Evolutionary conservation across 106 monocot species (phyloP), one percentile per base, ranked within the genome.

Genomic region (Platanthera zijinensis): DNA sequence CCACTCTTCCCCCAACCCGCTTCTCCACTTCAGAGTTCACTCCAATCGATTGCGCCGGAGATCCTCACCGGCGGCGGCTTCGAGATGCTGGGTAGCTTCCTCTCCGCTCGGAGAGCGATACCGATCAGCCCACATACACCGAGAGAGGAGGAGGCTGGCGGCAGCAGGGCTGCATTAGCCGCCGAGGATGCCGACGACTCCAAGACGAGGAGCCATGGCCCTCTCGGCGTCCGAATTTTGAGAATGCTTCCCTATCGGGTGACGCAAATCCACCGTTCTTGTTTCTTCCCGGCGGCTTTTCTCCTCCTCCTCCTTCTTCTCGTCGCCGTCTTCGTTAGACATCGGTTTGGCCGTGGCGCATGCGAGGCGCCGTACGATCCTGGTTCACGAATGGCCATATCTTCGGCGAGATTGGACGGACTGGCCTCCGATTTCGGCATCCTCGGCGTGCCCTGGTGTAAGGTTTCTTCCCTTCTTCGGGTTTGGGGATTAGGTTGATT

Each of bases 381-480:
- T 13, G 62, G 82, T 17, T 51, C 56, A 11, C 78, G 92, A 13
- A 63, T 83, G 56, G 77, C 70, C 51, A 70, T 86, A 48, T 79
- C 84, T 50, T 78, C 76, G 8, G 74, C 52, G 46, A 52, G 77
- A 54, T 59, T 85, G 52, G 95, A 88, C 3, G 95, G 90, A 2
- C 66, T 92, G 12, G 89, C 89, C 32, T 97, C 93, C 48, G 93
- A 94, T 57, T 97, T 94, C 78, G 97, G 97, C 54, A 86, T 86
- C 49, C 97, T 97, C 78, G 97, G 97, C 68, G 97, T 97, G 21
- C 97, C 97, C 75, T 91, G 89, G 89, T 97, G 97, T 97, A 85
- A 88, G 87, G 54, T 14, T 63, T 52, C 75, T 67, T 48, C 22
- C 39, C 5, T 18, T 71, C 45, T 61, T 50, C 14, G 47, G 1